A percentile compares a stretch with the other conserved stretches of the same genome.
These are phyloP conservation scores for Phascolomyces articulosus DNA, from an alignment of 371 early-diverging fungal species.

Conservation along the genomic window DNA sequence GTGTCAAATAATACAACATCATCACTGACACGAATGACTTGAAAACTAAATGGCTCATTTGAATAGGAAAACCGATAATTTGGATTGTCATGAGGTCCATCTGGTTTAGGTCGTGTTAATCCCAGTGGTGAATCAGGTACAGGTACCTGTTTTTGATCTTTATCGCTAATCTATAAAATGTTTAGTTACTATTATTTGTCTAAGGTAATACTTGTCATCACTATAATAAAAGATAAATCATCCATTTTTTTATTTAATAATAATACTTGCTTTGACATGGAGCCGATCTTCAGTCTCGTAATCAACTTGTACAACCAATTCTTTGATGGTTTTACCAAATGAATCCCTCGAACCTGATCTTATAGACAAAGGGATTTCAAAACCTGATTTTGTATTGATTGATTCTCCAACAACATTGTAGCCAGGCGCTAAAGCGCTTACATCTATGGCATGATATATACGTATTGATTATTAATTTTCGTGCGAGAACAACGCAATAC, in stretches of 20 bases:
- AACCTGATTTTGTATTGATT: conserved; percentile 25
- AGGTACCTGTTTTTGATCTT: conserved; percentile 45
- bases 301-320: conserved; percentile 46
- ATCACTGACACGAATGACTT: conserved; percentile 50
- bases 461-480: too few relatives aligned
- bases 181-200: too few relatives aligned
- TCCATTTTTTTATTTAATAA: not conserved
- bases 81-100: conserved; percentile 13
- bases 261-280: conserved; percentile 42
- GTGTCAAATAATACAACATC: conserved; percentile 63
- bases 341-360: conserved; percentile 15
- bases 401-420: conserved; percentile 32
- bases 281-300: conserved; percentile 55
- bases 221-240: not conserved
- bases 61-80: conserved; percentile 51
- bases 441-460: too few relatives aligned
- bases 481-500: too few relatives aligned
- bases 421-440: conserved; percentile 24
- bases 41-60: conserved; percentile 59
- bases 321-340: conserved; percentile 49
- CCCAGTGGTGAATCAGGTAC: conserved; percentile 58
- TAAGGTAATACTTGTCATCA: too few relatives aligned
- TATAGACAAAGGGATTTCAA: conserved; percentile 26
- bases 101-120: conserved; percentile 24
- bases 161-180: conserved; percentile 45